phyloP scores from a whole-genome alignment of 768 basidiomycete genomes.

The Phanerodontia chrysosporium region DNA sequence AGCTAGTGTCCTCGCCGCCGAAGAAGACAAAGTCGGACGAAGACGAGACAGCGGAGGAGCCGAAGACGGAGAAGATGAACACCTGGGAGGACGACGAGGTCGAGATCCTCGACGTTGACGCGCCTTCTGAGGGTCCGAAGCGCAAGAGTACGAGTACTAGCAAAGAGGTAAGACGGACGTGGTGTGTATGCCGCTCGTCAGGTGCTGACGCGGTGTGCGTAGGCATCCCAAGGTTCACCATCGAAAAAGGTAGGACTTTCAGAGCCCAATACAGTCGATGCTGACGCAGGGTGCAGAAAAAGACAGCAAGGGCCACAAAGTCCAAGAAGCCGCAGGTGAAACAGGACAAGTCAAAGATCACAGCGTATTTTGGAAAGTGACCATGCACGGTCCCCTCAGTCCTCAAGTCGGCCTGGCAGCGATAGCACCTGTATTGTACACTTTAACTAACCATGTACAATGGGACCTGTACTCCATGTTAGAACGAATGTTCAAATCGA shows the following conservation, averaged over 20 bases:
- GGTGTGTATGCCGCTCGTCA: too few species aligned
- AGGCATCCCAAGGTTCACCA: neutral
- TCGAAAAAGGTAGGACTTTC: neutral
- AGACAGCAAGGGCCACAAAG: neutral
- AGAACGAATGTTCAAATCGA: too few species aligned
- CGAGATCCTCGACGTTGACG: constrained; percentile 13
- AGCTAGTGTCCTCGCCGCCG: too few species aligned
- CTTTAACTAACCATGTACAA: too few species aligned
- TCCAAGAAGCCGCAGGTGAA: neutral
- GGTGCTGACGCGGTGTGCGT: too few species aligned
- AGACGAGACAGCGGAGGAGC: neutral
- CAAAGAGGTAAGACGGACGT: neutral
- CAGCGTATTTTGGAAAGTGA: constrained; percentile 16
- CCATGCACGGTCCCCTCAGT: too few species aligned
- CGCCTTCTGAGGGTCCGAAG: neutral
- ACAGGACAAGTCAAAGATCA: constrained; percentile 13
- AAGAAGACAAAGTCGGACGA: neutral
- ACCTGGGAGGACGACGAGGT: constrained; percentile 24
- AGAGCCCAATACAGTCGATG: neutral
- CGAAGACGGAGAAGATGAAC: constrained; percentile 17
- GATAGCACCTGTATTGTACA: too few species aligned
- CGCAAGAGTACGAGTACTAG: neutral
- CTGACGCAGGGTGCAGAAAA: too few species aligned
- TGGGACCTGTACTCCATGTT: too few species aligned
- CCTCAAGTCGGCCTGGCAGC: too few species aligned